Base-by-base conservation (phyloP, 78 protist species). In the Capsaspora owczarzaki region DNA sequence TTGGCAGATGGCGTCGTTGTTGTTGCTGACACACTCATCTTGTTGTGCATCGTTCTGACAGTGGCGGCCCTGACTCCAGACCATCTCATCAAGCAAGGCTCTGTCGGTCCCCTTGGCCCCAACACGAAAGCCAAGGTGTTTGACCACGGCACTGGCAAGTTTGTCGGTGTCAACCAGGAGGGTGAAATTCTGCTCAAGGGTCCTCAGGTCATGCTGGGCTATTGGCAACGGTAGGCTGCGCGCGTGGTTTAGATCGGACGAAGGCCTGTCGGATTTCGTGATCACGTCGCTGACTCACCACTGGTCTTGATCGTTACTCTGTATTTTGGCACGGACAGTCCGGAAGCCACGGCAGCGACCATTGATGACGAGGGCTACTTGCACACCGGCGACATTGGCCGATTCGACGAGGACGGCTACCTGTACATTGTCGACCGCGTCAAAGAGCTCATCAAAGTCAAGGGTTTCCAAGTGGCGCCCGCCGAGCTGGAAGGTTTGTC, bases 391-490 rank as follows among this genome's bases (percentile, higher is more conserved):
- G 98, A 95, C 70, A 81, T 95, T 35, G 96, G 82, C 33, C 16
- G 42, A 6, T 56, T 91, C 12, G 94, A 90, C 74, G 78, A 38
- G 43, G 84, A 83, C 42, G 89, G 87, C 0, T 44, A 69, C 74
- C 53, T 85, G 53, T 61, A 60, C 72, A 89, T 93, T 43, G 66
- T 47, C 46, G 96, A 89, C 74, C 80, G 96, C 46, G 53, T 80
- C 38, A 91, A 91, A 56, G 66, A 90, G 47, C 61, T 90, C 20
- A 90, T 90, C 47, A 90, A 90, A 43, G 74, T 47, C 78, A 95
- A 95, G 66, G 98, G 97, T 35, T 84, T 85, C 70, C 98, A 95
- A 61, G 97, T 95, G 16, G 81, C 98, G 33, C 97, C 98, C 2
- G 94, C 98, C 1, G 97, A 94, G 86, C 78, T 95, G 8, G 98